Evolutionary conservation across 805 yeast species (phyloP).

Genomic region (Debaryomyces maramus): DNA sequence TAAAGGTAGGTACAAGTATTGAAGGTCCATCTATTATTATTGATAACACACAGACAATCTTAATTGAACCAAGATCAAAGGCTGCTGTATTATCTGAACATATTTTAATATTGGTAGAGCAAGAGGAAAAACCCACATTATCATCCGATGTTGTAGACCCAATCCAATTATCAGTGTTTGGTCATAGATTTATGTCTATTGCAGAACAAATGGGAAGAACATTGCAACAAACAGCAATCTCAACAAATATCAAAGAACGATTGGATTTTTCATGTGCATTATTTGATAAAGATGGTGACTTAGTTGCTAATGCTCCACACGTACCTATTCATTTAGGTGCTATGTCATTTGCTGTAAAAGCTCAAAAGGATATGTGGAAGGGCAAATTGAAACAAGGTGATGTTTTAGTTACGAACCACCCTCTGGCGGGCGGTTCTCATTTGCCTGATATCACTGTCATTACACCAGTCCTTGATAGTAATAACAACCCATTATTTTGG

Average conservation of each 20-base stretch:
- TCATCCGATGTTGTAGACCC: constrained; percentile 33
- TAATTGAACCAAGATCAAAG: constrained; percentile 32
- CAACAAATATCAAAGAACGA: constrained; percentile 46
- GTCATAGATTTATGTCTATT: constrained; percentile 41
- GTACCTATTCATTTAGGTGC: constrained; percentile 48
- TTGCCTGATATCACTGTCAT: constrained; percentile 71
- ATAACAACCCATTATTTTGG: constrained; percentile 63
- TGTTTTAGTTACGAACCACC: constrained; percentile 43
- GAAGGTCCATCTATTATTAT: constrained; percentile 27
- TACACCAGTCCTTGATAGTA: constrained; percentile 63
- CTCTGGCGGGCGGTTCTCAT: constrained; percentile 37
- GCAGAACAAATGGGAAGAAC: constrained; percentile 47
- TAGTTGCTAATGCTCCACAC: constrained; percentile 49
- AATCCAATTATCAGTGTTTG: constrained; percentile 40
- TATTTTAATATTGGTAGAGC: constrained; percentile 31
- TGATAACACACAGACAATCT: constrained; percentile 26
- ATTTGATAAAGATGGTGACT: constrained; percentile 41
- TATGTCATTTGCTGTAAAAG: constrained; percentile 48
- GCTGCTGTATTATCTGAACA: constrained; percentile 31
- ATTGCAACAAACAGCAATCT: constrained; percentile 45
- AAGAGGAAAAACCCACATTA: constrained; percentile 20
- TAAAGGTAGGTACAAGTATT: constrained; percentile 22
- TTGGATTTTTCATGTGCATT: constrained; percentile 48
- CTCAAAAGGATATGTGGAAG: constrained; percentile 40
- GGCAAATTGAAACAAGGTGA: constrained; percentile 43